Percentiles rank a stretch among this genome's conserved stretches.
phyloP scores from a whole-genome alignment of 2,329 filamentous ascomycete species.

The Ramichloridium luteum region DNA sequence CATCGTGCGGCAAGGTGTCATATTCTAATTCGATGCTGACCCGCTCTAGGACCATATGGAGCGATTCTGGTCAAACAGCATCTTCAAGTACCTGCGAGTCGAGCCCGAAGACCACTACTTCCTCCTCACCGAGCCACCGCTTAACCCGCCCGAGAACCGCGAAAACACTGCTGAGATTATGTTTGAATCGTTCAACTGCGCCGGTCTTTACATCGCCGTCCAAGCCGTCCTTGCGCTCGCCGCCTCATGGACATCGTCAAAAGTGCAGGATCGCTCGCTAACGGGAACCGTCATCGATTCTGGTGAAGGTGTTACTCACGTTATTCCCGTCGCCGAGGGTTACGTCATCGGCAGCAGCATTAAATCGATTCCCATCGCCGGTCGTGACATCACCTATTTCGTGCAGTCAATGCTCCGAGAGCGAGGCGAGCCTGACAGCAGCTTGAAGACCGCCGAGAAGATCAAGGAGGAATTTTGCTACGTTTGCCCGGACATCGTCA shows the following conservation, averaged over 20 bases:
- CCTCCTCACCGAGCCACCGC: conserved; percentile 90
- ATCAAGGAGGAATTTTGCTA: conserved; percentile 99
- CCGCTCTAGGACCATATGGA: conserved; percentile 82
- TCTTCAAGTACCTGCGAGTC: conserved; percentile 97
- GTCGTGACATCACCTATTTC: conserved; percentile 97
- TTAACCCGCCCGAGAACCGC: conserved; percentile 96
- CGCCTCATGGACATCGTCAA: conserved; percentile 96
- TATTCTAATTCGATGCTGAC: conserved; percentile 7
- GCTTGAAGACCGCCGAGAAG: conserved; percentile 90
- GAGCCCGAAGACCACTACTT: conserved; percentile 99
- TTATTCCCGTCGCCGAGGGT: conserved; percentile 95
- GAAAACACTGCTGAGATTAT: conserved; percentile 99
- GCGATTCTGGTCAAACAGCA: conserved; percentile 99
- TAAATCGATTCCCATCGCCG: conserved; percentile 96
- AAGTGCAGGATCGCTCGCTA: conserved; percentile 88
- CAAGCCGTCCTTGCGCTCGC: conserved; percentile 93
- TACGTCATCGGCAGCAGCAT: conserved; percentile 99
- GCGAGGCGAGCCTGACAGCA: conserved; percentile 91
- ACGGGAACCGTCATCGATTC: conserved; percentile 98
- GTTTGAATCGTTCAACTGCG: conserved; percentile 99
- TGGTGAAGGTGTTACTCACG: conserved; percentile 96
- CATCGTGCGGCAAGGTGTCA: background rate
- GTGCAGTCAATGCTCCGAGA: conserved; percentile 93
- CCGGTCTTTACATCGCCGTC: conserved; percentile 95
- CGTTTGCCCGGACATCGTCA: conserved; percentile 95